phyloP scores from a whole-genome alignment of 2,329 filamentous ascomycete genomes.

The Aureobasidium leucospermi region DNA sequence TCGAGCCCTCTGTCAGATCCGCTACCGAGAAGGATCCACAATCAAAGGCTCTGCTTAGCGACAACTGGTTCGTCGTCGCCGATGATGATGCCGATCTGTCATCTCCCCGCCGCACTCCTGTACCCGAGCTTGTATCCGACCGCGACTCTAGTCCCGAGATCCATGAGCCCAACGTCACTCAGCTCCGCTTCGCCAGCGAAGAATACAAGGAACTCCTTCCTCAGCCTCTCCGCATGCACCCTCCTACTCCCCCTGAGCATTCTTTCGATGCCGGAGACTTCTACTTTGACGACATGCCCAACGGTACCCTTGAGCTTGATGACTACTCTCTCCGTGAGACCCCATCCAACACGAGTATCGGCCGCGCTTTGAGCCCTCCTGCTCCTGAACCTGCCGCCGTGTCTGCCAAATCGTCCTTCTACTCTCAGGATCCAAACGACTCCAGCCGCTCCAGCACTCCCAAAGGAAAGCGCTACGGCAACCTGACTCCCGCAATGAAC shows the following conservation, averaged over 20 bases:
- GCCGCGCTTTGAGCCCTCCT: slow-evolving; percentile 24
- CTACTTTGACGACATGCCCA: slow-evolving; percentile 15
- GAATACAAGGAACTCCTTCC: slow-evolving; percentile 24
- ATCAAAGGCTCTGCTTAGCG: slow-evolving; percentile 33
- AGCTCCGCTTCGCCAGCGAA: slow-evolving; percentile 9
- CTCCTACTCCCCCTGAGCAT: slow-evolving; percentile 32
- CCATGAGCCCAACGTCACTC: slow-evolving; percentile 7
- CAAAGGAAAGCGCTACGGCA: slow-evolving; percentile 40
- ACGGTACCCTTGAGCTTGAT: slow-evolving; percentile 15
- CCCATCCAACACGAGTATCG: slow-evolving; percentile 17
- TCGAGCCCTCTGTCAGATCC: slow-evolving; percentile 16
- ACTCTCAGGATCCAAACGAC: slow-evolving; percentile 23
- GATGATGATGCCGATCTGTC: slow-evolving; percentile 23
- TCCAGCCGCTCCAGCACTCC: slow-evolving; percentile 25
- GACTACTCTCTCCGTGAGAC: slow-evolving; percentile 12
- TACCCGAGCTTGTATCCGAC: slow-evolving; percentile 19
- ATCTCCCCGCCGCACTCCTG: slow-evolving; percentile 17
- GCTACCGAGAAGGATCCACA: slow-evolving; percentile 20
- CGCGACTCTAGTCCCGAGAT: slow-evolving; percentile 21
- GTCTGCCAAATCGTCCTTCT: slow-evolving; percentile 26
- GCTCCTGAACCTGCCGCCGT: slow-evolving; percentile 16
- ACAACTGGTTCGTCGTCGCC: slow-evolving; percentile 41
- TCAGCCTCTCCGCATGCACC: slow-evolving; percentile 42
- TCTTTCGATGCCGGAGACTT: background rate
- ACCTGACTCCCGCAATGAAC: slow-evolving; percentile 36